These are phyloP conservation scores for Clavispora santaluciae DNA, from an alignment of 805 yeast species.

Conservation along the genomic window DNA sequence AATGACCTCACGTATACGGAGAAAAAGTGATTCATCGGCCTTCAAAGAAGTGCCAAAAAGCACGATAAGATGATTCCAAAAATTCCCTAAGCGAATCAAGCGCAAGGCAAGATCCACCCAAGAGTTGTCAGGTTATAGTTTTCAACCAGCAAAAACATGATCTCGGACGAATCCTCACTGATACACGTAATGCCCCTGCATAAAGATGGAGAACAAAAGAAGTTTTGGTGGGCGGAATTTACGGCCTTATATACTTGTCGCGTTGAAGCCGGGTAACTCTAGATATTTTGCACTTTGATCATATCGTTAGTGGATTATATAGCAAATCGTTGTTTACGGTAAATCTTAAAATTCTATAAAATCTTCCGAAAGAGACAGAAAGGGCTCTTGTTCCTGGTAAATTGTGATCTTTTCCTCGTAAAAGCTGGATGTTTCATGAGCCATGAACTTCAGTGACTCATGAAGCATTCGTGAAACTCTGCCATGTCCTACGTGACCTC, in stretches of 20 bases:
- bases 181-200: slow-evolving; percentile 99
- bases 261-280: slow-evolving; percentile 12
- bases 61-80: slow-evolving; percentile 46
- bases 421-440: background rate
- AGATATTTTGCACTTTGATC: background rate
- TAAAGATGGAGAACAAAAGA: slow-evolving; percentile 68
- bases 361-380: background rate
- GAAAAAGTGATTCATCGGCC: slow-evolving; percentile 18
- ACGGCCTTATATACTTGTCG: slow-evolving; percentile 6
- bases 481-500: background rate
- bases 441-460: background rate
- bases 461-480: background rate
- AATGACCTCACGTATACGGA: slow-evolving; percentile 25
- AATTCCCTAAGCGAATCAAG: slow-evolving; percentile 61
- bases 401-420: background rate
- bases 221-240: background rate
- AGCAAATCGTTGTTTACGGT: no score
- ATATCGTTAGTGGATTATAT: no score
- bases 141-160: slow-evolving; percentile 99
- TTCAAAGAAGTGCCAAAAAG: slow-evolving; percentile 28
- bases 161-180: slow-evolving; percentile 99
- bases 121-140: slow-evolving; percentile 95
- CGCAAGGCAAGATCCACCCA: slow-evolving; percentile 43
- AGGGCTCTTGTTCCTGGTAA: background rate
- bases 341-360: background rate